phyloP scores from a whole-genome alignment of 1,139 yeast species.

The Magnusiomyces suaveolens region DNA sequence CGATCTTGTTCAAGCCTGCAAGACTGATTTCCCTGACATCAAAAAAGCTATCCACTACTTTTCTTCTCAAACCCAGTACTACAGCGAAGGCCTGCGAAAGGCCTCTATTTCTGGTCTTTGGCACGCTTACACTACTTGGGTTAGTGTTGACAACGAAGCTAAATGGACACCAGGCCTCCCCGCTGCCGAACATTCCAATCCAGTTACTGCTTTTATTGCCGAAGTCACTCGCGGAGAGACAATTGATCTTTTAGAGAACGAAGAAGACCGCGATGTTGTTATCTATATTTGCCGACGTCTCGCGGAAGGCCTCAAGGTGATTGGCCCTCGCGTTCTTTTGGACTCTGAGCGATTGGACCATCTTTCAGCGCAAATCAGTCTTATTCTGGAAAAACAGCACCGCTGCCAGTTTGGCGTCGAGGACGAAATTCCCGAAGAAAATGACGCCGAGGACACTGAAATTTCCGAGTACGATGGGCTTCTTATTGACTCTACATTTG shows the following conservation, averaged over 20 bases:
- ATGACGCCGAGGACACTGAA: slow-evolving; percentile 35
- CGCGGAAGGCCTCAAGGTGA: slow-evolving; percentile 56
- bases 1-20: slow-evolving; percentile 81
- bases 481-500: slow-evolving; percentile 75
- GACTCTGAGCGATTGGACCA: slow-evolving; percentile 54
- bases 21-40: slow-evolving; percentile 69
- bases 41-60: slow-evolving; percentile 60
- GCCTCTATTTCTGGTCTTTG: slow-evolving; percentile 76
- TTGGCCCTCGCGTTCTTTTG: slow-evolving; percentile 62
- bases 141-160: slow-evolving; percentile 35
- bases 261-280: slow-evolving; percentile 72
- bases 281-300: slow-evolving; percentile 68
- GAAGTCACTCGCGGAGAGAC: slow-evolving; percentile 59
- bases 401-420: slow-evolving; percentile 61
- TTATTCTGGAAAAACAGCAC: slow-evolving; percentile 69
- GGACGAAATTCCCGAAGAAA: slow-evolving; percentile 44
- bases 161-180: slow-evolving; percentile 70
- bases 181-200: slow-evolving; percentile 28
- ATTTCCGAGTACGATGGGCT: slow-evolving; percentile 81
- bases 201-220: slow-evolving; percentile 47
- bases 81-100: slow-evolving; percentile 80
- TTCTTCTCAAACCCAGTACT: slow-evolving; percentile 67
- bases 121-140: slow-evolving; percentile 70
- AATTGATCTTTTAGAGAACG: slow-evolving; percentile 56
- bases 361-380: slow-evolving; percentile 60